Evolutionary conservation across 2,329 filamentous ascomycete species (phyloP).

Genomic region (Phyllosticta paracitricarpa): DNA sequence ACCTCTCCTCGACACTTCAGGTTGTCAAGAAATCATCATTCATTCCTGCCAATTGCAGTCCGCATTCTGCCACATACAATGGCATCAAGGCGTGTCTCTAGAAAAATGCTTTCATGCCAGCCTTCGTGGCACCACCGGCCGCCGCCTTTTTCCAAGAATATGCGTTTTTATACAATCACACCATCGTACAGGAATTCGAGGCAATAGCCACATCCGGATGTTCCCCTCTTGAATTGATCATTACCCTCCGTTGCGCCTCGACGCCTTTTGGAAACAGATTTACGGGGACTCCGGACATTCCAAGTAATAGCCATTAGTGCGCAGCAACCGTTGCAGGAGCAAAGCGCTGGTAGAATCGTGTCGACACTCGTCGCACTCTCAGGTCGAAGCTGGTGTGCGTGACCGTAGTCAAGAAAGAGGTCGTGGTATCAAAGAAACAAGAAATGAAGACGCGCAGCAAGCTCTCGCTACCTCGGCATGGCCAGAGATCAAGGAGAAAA

Average conservation of each 20-base stretch:
- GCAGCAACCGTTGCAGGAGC: not conserved
- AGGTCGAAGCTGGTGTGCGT: not conserved
- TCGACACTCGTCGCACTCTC: not conserved
- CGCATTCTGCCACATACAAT: not conserved
- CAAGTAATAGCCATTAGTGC: not conserved
- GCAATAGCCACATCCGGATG: not conserved
- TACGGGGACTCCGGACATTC: not conserved
- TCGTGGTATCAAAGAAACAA: conserved; percentile 9
- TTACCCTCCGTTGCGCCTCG: not conserved
- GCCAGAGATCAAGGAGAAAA: not conserved
- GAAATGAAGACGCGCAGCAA: not conserved
- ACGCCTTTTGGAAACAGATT: not conserved
- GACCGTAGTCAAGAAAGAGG: conserved; percentile 3
- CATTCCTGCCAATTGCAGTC: not conserved
- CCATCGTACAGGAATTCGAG: not conserved
- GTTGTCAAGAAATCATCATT: conserved; percentile 1
- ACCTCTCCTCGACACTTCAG: not conserved
- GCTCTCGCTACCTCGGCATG: not conserved
- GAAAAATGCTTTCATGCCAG: not conserved
- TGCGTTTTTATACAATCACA: not conserved
- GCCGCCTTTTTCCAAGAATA: not conserved
- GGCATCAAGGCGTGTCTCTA: not conserved
- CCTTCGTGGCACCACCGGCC: not conserved
- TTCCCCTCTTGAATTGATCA: not conserved
- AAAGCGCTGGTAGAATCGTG: not conserved